Conservation (phyloP, 352 stramenopile species). For the Globisporangium canariense region DNA sequence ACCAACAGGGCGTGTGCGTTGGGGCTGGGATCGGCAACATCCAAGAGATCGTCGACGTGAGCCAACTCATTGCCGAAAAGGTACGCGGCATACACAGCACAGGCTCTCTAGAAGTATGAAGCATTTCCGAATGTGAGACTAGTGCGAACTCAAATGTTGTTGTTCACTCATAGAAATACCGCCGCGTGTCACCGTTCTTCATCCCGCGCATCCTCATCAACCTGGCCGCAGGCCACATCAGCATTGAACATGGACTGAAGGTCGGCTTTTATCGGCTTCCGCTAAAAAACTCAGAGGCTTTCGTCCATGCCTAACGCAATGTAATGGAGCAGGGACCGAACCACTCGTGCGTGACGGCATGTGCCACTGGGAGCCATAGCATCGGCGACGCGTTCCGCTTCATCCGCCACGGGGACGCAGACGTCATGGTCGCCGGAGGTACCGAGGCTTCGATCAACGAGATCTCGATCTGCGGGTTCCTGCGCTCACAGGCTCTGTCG, state of each 20-base stretch:
- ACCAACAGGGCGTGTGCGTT: slow-evolving; percentile 71
- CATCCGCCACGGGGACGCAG: slow-evolving; percentile 84
- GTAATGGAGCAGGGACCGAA: slow-evolving; percentile 86
- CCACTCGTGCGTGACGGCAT: slow-evolving; percentile 96
- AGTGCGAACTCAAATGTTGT: background rate
- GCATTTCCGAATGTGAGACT: background rate
- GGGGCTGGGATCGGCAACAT: slow-evolving; percentile 86
- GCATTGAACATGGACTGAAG: slow-evolving; percentile 89
- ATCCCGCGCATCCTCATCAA: slow-evolving; percentile 93
- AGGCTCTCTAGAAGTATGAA: background rate
- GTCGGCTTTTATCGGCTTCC: slow-evolving; percentile 16
- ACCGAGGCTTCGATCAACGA: slow-evolving; percentile 94
- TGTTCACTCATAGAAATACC: slow-evolving; percentile 58
- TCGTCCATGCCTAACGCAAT: background rate
- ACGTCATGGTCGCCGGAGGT: slow-evolving; percentile 96
- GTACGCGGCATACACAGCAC: slow-evolving; percentile 20
- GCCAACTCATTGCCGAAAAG: slow-evolving; percentile 57
- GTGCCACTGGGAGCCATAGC: slow-evolving; percentile 94
- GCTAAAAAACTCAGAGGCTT: background rate
- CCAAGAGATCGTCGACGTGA: slow-evolving; percentile 80
- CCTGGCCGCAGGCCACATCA: slow-evolving; percentile 89
- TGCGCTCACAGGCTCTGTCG: slow-evolving; percentile 93
- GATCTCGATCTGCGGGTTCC: slow-evolving; percentile 93
- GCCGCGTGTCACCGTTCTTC: slow-evolving; percentile 92
- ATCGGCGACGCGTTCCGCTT: slow-evolving; percentile 95